phyloP scores from a whole-genome alignment of 257 asterid species.

The Oldenlandia corymbosa region DNA sequence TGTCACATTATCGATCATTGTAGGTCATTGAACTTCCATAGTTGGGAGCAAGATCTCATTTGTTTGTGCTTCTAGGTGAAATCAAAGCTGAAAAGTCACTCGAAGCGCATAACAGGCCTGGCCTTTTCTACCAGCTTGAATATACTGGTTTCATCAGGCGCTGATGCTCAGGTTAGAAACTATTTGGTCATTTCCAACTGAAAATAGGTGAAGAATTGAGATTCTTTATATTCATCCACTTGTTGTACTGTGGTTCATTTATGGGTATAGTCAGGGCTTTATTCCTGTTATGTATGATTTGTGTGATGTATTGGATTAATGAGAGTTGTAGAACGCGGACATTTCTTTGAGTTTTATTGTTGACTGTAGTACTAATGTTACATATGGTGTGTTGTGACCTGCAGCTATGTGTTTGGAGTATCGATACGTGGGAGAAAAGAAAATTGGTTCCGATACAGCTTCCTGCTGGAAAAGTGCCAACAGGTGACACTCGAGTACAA shows the following conservation, averaged over 20 bases:
- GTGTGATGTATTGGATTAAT: too few species aligned
- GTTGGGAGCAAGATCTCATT: slow-evolving; percentile 13
- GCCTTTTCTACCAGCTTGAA: slow-evolving; percentile 81
- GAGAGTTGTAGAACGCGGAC: background rate
- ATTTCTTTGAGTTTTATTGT: background rate
- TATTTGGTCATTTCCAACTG: slow-evolving; percentile 5
- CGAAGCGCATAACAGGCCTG: slow-evolving; percentile 84
- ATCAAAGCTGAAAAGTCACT: slow-evolving; percentile 80
- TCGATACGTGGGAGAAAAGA: slow-evolving; percentile 92
- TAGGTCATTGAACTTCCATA: background rate
- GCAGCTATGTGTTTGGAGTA: slow-evolving; percentile 95
- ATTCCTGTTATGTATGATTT: too few species aligned
- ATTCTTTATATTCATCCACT: too few species aligned
- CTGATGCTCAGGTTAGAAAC: slow-evolving; percentile 82
- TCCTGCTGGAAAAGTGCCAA: slow-evolving; percentile 83
- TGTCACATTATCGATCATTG: background rate
- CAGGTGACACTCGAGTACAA: slow-evolving; percentile 90
- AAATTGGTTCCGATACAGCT: slow-evolving; percentile 72
- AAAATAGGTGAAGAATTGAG: background rate
- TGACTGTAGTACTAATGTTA: slow-evolving; percentile 2
- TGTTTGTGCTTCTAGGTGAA: slow-evolving; percentile 47
- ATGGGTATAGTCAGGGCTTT: too few species aligned
- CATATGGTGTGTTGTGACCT: background rate
- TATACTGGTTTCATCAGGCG: slow-evolving; percentile 90
- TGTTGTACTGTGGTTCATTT: too few species aligned